Base-by-base conservation (phyloP, 2,329 filamentous ascomycete genomes). In the Penicillium nordicum region DNA sequence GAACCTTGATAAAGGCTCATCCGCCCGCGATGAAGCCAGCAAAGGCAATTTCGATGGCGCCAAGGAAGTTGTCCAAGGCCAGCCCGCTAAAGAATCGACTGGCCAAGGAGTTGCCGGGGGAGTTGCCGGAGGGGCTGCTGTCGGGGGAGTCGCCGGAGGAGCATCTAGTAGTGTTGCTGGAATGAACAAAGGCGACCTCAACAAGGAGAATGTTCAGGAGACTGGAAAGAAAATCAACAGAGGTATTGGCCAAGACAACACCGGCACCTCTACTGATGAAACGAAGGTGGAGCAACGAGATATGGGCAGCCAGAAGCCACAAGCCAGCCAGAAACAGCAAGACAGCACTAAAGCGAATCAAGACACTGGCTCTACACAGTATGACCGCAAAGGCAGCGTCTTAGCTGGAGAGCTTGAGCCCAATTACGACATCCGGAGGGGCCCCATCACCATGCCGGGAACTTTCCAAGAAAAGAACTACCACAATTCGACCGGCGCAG, bases 391-490 rank as follows among this genome's bases (percentile, higher is more conserved):
- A 29, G 41, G 42, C 9, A 56, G 48, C 34, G 53, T 56, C 34
- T 36, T 41, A 14, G 48, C 53, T 18, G 53, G 53, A 34, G 18
- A 46, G 6, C 53, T 56, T 12, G 42, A 52, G 27, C 50, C 57
- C 8, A 66, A 66, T 16, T 44, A 58, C n/a, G 64, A 66, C 44
- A 66, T 66, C 25, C 55, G 50, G 34, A 65, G 51, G 21, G 64
- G 64, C 4, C 64, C 63, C 14, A 63, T 65, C 23, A 60, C 58
- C 2, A 16, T n/a, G 12, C 52, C 53, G 11, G 54, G 59, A 7
- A 50, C 36, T n/a, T 56, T 52, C 21, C 53, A 56, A 23, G 53
- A 45, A 25, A 56, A 56, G 41, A 42, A 56, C 6, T 56, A 11
- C n/a, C 53, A 56, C 42, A 56, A 30, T 25, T 2, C 23, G 16